Conservation (phyloP, 768 basidiomycete species). For the Leucogyrophana mollusca region DNA sequence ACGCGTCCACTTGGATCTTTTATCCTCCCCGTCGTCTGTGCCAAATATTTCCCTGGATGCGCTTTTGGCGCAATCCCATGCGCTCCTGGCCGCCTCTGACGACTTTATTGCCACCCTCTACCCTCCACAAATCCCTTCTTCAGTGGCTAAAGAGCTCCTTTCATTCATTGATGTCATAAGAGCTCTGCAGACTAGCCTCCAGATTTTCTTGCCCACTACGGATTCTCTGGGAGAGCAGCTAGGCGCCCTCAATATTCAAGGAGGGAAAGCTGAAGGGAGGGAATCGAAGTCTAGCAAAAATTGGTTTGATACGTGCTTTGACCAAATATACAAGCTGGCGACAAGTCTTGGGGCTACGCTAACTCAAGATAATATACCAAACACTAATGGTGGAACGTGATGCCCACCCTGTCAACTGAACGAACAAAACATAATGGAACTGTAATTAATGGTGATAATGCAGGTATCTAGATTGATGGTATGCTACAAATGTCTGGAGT, state of each 20-base stretch:
- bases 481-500: not conserved
- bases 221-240: slow-evolving; percentile 25
- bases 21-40: slow-evolving; percentile 32
- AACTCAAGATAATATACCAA: slow-evolving; percentile 7
- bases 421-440: not conserved
- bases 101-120: slow-evolving; percentile 70
- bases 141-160: slow-evolving; percentile 39
- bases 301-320: slow-evolving; percentile 69
- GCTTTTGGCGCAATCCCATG: slow-evolving; percentile 48
- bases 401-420: too few relatives aligned
- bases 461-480: not conserved
- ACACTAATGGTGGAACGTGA: not conserved
- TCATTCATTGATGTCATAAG: slow-evolving; percentile 37
- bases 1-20: slow-evolving; percentile 51
- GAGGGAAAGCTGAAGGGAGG: not conserved
- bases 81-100: slow-evolving; percentile 55
- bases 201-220: slow-evolving; percentile 19
- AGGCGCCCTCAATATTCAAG: slow-evolving; percentile 18
- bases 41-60: slow-evolving; percentile 41
- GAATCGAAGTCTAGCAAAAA: slow-evolving; percentile 39
- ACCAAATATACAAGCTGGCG: slow-evolving; percentile 52
- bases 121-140: slow-evolving; percentile 51
- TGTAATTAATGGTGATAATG: not conserved
- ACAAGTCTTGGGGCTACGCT: slow-evolving; percentile 27
- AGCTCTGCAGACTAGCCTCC: slow-evolving; percentile 31